Evolutionary conservation across 2,329 filamentous ascomycete genomes (phyloP), one percentile per base, ranked within the genome.

Genomic region (Exophiala calicioides): DNA sequence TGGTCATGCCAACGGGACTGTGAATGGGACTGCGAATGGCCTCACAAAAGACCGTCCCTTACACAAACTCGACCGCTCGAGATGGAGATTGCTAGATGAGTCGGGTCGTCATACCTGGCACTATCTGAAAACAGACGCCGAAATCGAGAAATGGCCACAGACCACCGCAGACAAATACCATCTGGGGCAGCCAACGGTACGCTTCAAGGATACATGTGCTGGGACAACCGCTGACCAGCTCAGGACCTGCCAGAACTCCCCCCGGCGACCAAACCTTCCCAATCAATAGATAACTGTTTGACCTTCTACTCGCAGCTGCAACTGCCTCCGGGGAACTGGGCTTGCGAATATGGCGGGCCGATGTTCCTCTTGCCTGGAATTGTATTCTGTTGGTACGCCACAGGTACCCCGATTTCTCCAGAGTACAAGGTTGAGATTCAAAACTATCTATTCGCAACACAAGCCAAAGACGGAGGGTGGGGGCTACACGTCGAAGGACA

Each of bases 271-370:
- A 90, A 76, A 3, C 85, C 91, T 4, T 75, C 93, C 46, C 81
- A 93, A 56, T 76, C 88, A 3, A 89, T 88, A 3, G 75, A 78
- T 50, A 98, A 98, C 70, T 90, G 86, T 27, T 77, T 97, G 43
- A 74, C 80, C 3, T 97, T 95, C 74, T 95, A 94, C 72, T 87
- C 90, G 47, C 80, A 91, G 54, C 79, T 97, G 18, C 93, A 98
- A 66, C 77, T 96, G 1, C 82, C 85, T 10, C 85, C 88, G 1
- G 93, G 93, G 4, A 88, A 96, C 63, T 98, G 93, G 93, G 93
- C 78, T 4, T 97, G 91, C 71, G 93, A 98, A 66, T 98, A 98
- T 71, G 93, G 93, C 44, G 93, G 93, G 0, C 93, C 93, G 3
- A 91, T 96, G 88, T 98, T 98, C 64, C 79, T 97, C 29, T 75